phyloP scores from a whole-genome alignment of 306 rosid species.

The Castanea crenata region DNA sequence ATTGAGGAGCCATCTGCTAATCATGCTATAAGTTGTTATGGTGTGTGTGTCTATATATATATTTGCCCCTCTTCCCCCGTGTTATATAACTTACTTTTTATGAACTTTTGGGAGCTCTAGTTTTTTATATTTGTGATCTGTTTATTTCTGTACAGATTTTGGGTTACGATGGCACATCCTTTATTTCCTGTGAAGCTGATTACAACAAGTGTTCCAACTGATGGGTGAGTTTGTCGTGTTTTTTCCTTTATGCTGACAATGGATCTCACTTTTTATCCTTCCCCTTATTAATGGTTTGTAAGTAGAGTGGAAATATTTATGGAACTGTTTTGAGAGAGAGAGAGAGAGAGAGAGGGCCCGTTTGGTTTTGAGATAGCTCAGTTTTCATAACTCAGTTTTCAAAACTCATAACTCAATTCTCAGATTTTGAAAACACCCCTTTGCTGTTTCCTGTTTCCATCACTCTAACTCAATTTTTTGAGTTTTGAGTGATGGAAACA shows the following conservation, averaged over 20 bases:
- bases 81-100: neutral
- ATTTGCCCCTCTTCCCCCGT: too few relatives aligned
- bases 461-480: too few relatives aligned
- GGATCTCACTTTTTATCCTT: neutral
- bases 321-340: neutral
- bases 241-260: neutral
- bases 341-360: neutral
- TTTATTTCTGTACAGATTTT: conserved; percentile 61
- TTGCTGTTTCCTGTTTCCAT: too few relatives aligned
- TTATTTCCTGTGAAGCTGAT: conserved; percentile 70
- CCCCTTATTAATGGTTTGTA: neutral
- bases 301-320: neutral
- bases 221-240: conserved; percentile 61
- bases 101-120: neutral
- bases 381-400: too few relatives aligned
- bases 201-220: conserved; percentile 51
- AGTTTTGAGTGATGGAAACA: too few relatives aligned
- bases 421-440: too few relatives aligned
- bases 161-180: conserved; percentile 64
- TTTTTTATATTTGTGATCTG: neutral
- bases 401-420: too few relatives aligned
- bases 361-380: too few relatives aligned
- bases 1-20: neutral
- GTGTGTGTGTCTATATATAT: neutral
- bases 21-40: neutral